Evolutionary conservation across 2,329 filamentous ascomycete species (phyloP), one percentile per base, ranked within the genome.

Genomic region (Keithomyces neogunnii): DNA sequence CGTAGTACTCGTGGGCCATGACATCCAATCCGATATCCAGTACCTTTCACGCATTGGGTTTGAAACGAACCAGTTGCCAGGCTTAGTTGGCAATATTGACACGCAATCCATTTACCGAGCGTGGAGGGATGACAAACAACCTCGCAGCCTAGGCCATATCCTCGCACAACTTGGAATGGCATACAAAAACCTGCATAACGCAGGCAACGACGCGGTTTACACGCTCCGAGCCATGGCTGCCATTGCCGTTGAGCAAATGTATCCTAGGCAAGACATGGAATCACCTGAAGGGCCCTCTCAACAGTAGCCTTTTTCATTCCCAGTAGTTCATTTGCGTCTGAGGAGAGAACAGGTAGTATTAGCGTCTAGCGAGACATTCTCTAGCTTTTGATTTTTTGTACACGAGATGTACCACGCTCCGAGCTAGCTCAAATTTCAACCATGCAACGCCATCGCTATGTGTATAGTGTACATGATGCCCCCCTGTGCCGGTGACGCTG

Each of bases 161-260:
- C 76, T 96, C 29, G 61, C 67, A 5, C 76, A 85, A 5, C 72
- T 96, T 31, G 78, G 77, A 3, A 78, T 95, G 7, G 60, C 69
- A 0, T 79, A 74, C 42, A 79, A 73, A 66, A 75, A 86, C 58
- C 73, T 92, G n/a, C 90, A 96, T 67, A 95, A 95, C 62, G 90
- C 85, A 0, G 84, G 90, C 2, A 96, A 96, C 57, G 90, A 96
- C 63, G 89, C 90, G 0, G 78, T 83, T 1, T 93, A 86, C 63
- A 92, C 89, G 0, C 68, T 95, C 55, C 82, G 85, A 55, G 85
- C 82, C 6, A 79, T 93, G 74, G 65, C 96, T 5, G 80, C 62
- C 0, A 54, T 70, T 19, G 66, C 64, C 1, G 38, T 68, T 26
- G 60, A 62, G 50, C 52, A 59, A 44, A 19, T 44, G 26, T 10